phyloP scores from a whole-genome alignment of 805 yeast genomes.

The Candida odintsovae region DNA sequence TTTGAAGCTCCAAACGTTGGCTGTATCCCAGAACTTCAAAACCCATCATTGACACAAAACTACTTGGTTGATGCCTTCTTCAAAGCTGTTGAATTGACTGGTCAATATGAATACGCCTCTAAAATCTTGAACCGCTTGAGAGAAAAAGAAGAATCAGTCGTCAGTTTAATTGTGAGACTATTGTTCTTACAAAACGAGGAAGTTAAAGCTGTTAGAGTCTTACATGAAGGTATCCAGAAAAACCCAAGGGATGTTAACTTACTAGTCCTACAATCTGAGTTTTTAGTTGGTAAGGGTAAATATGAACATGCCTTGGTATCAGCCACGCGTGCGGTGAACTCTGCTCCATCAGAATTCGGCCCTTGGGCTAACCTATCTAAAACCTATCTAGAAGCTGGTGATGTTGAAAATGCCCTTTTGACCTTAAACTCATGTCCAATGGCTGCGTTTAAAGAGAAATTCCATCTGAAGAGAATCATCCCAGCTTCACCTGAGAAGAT shows the following conservation, averaged over 20 bases:
- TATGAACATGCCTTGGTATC: conserved; percentile 52
- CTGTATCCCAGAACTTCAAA: conserved; percentile 59
- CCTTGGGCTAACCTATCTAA: conserved; percentile 68
- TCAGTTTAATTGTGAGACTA: conserved; percentile 49
- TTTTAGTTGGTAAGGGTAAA: conserved; percentile 45
- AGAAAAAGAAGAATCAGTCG: conserved; percentile 49
- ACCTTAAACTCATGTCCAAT: conserved; percentile 78
- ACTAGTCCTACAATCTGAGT: conserved; percentile 51
- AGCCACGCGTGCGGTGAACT: conserved; percentile 60
- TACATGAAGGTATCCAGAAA: conserved; percentile 43
- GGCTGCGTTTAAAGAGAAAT: conserved; percentile 64
- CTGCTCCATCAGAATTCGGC: conserved; percentile 69
- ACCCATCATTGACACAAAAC: conserved; percentile 57
- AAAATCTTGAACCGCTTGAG: conserved; percentile 50
- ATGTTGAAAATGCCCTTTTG: conserved; percentile 65
- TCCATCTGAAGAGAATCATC: conserved; percentile 52
- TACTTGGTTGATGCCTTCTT: conserved; percentile 73
- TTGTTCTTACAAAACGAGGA: conserved; percentile 52
- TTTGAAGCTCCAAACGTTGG: conserved; percentile 65
- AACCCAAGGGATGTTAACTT: conserved; percentile 53
- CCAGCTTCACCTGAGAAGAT: conserved; percentile 47
- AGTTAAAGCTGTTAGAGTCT: conserved; percentile 46
- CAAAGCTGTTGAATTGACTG: conserved; percentile 58
- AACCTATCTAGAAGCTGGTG: conserved; percentile 55
- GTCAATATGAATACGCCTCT: conserved; percentile 54